phyloP scores from a whole-genome alignment of 2,329 filamentous ascomycete species.

The Stagonosporopsis cucurbitacearum region DNA sequence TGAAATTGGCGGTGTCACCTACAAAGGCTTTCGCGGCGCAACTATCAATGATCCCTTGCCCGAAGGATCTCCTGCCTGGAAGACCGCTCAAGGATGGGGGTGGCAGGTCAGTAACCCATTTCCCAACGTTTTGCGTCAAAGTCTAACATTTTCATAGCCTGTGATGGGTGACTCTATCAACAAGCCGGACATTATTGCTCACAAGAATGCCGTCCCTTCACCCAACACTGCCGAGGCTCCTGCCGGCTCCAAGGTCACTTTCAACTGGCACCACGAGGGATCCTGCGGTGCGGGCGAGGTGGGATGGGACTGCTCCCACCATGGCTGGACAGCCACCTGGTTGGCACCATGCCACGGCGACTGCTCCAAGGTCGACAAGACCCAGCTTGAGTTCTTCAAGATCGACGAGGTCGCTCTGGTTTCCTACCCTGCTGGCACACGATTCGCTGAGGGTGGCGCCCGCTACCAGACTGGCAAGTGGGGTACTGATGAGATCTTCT shows the following conservation, averaged over 20 bases:
- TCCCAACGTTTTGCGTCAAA: too few species aligned
- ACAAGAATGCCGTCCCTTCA: constrained; percentile 39
- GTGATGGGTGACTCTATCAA: constrained; percentile 37
- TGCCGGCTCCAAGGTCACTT: constrained; percentile 40
- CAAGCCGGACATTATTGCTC: constrained; percentile 40
- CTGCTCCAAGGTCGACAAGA: constrained; percentile 41
- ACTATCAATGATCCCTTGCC: constrained; percentile 33
- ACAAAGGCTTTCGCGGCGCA: constrained; percentile 36
- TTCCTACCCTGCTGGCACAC: constrained; percentile 36
- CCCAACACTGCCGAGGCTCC: constrained; percentile 38
- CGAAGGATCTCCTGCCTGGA: constrained; percentile 42
- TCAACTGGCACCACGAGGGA: constrained; percentile 42
- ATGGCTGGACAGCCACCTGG: constrained; percentile 43
- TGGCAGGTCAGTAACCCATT: too few species aligned
- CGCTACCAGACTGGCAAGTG: constrained; percentile 39
- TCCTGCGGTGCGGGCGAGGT: constrained; percentile 32
- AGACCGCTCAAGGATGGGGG: constrained; percentile 44
- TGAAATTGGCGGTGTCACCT: constrained; percentile 37
- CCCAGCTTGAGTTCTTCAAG: constrained; percentile 44
- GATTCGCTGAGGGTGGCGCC: constrained; percentile 29
- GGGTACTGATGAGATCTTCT: constrained; percentile 46
- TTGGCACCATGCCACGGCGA: constrained; percentile 44
- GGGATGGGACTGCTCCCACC: constrained; percentile 45
- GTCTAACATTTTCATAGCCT: constrained; percentile 25
- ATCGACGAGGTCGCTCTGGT: constrained; percentile 39